These are phyloP conservation scores for Magnolia kwangsiensis DNA, from an alignment of 164 flowering plant species.

Conservation along the genomic window DNA sequence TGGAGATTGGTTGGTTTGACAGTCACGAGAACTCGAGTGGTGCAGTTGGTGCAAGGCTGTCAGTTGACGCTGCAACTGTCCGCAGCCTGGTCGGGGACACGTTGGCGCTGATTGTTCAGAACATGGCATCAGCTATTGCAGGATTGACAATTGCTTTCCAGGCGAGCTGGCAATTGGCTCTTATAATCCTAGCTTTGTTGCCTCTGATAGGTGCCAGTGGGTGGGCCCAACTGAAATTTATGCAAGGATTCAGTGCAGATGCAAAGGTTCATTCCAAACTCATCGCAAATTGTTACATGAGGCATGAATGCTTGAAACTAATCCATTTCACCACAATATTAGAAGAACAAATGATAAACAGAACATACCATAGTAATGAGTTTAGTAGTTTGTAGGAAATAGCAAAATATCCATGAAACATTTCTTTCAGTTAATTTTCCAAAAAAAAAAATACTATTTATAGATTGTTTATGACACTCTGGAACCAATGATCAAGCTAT, in stretches of 20 bases:
- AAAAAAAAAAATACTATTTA: too few relatives aligned
- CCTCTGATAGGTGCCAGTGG: conserved; percentile 38
- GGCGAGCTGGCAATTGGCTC: conserved; percentile 41
- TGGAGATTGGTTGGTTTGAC: conserved; percentile 36
- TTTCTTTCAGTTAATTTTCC: background rate
- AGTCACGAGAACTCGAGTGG: conserved; percentile 35
- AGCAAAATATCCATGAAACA: background rate
- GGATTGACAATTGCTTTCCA: conserved; percentile 36
- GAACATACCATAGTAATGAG: background rate
- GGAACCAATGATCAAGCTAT: background rate
- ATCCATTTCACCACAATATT: background rate
- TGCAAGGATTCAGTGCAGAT: conserved; percentile 43
- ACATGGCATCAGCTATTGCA: conserved; percentile 28
- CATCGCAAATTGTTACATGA: background rate
- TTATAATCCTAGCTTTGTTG: conserved; percentile 31
- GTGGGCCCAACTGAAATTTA: conserved; percentile 30
- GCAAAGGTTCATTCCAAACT: conserved; percentile 30
- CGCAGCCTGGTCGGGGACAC: conserved; percentile 41
- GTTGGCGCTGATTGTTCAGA: conserved; percentile 37
- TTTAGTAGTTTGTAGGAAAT: background rate
- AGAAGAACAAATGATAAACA: background rate
- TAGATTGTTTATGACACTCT: background rate
- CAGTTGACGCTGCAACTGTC: conserved; percentile 38
- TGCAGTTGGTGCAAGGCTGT: conserved; percentile 43
- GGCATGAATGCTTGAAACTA: background rate